Evolutionary conservation across 495 filamentous ascomycete genomes (phyloP), one percentile per base, ranked within the genome.

Genomic region (Penicillium simplicissimum): DNA sequence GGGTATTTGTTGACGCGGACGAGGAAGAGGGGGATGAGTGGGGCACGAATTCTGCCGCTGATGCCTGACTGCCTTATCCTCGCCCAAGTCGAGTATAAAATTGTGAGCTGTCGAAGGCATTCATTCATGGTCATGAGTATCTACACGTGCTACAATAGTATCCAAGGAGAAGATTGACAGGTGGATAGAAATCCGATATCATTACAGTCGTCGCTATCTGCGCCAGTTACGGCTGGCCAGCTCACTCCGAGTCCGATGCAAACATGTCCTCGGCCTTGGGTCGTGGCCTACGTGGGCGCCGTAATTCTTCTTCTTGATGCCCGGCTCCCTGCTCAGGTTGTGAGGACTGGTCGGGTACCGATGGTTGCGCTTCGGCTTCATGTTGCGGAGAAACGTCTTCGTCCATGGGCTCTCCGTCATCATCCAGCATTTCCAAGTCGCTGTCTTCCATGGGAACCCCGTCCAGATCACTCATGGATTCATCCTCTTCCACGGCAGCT

Each of bases 241-340:
- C 33, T 78, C 58, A 78, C 48, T 82, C 80, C n/a, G 73, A 74
- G 45, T 84, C 81, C 1, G 82, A 86, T 15, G 90, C 93, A 84
- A 96, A 97, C 92, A 97, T 96, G 69, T 97, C 93, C 68, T 92
- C 91, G 4, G 93, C 93, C 63, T 86, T 91, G 71, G 92, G 90
- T 52, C 93, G 85, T 63, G 84, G 85, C 65, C 78, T 80, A 62
- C 77, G 76, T 52, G 74, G 65, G 48, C 69, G 63, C 36, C 68
- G 71, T 49, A 53, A 62, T 33, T 69, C 66, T 5, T 69, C 59
- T 14, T 74, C 58, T 45, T 57, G 53, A 42, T 72, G 60, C 49
- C 59, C 60, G 11, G 64, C 33, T 40, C 63, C 66, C n/a, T 69
- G 62, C 33, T 66, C 60, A 23, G 63, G 60, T 33, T 74, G 61